Evolutionary conservation across 1,284 basidiomycete genomes (phyloP), one percentile per base, ranked within the genome.

Genomic region (Violaceomyces palustris): DNA sequence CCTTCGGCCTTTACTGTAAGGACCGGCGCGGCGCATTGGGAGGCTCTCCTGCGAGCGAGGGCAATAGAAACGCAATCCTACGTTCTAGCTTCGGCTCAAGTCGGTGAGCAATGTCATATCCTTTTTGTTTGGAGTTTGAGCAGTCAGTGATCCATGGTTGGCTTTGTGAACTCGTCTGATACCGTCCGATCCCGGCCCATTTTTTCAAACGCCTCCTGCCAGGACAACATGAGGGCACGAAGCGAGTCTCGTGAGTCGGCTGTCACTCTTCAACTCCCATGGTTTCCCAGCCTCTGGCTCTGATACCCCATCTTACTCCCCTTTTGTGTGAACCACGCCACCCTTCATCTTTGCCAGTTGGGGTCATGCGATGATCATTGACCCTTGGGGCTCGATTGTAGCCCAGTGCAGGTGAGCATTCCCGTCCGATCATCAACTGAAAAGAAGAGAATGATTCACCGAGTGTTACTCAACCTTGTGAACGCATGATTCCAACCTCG

Each of bases 1-100:
- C 79, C 79, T 0, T 75, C 74, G 0, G 79, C 78, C 0, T 80
- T 79, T 55, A 78, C 77, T 0, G 62, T 78, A 1, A 71, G 74
- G 30, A 74, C 72, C 4, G 72, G 79, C 25, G 65, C 63, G 12
- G 67, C 72, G 3, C 72, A 74, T 35, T 74, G 72, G 72, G 61
- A 64, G 35, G 36, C 50, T 0, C 39, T 74, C 5, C 61, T 77
- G 2, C 56, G 70, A 6, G 72, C 74, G 3, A 52, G 75, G 15
- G 75, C 75, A 0, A 73, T 76, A 42, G 75, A 77, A 29, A 76
- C 74, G 9, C 75, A 77, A 35, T 64, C 58, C 42, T 77, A 71
- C 43, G 64, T 76, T 4, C 46, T 76, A 2, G 74, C 74, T 2
- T 45, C 73, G 1, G 69, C 74, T 0, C 75, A 76, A 46, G 64